Evolutionary conservation across 768 basidiomycete species (phyloP), one percentile per base, ranked within the genome.

Genomic region (Rhizopogon vinicolor): DNA sequence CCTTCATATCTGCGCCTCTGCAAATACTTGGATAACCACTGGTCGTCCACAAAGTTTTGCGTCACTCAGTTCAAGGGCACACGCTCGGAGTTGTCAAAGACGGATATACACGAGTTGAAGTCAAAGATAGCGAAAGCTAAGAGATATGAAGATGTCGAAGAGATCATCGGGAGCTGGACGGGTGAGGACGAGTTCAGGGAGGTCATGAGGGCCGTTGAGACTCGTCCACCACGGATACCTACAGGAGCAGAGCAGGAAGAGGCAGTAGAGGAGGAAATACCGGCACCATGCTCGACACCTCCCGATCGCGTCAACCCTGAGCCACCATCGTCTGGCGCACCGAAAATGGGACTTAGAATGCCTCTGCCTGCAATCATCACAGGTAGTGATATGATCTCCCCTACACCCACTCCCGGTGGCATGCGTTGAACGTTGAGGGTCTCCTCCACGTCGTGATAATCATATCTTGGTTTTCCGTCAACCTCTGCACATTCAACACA

Each of bases 21-120:
- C 25, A 79, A 81, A 69, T 91, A 93, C 64, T 73, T 93, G 8
- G 79, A 84, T 56, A 88, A 94, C 63, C 79, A 89, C 64, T 95
- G 85, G 82, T 76, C 85, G 14, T 82, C 89, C 52, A 94, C 94
- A 25, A 96, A 95, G 66, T 95, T 93, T 71, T 91, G 93, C 61
- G 72, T 90, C 28, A 77, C 78, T 13, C 91, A 93, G 66, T 92
- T 95, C 79, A 89, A 87, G 63, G 85, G 84, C 2, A 68, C 78
- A 3, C 82, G 85, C 41, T 69, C 80, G 1, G 74, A 75, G 6
- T 70, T 84, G 43, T 78, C 75, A 37, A 91, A 87, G 63, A 70
- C 77, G 1, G 81, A 87, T 35, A 79, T 83, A 3, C 85, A 81
- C 51, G 70, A 72, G 2, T 69, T 86, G 45, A 79, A 80, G 49